Evolutionary conservation across 352 stramenopile species (phyloP).

Genomic region (Phytophthora pini): DNA sequence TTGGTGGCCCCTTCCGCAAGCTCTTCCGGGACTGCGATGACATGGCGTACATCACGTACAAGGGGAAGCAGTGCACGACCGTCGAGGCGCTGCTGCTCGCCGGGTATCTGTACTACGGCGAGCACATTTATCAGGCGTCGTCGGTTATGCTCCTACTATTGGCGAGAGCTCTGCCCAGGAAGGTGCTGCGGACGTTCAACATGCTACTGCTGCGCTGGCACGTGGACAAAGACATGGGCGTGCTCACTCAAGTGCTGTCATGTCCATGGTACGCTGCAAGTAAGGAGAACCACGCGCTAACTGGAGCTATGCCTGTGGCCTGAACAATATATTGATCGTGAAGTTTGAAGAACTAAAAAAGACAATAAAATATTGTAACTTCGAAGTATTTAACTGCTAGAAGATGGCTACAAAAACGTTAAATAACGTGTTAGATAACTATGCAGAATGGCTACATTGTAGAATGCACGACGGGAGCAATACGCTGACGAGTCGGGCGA

Average conservation of each 20-base stretch:
- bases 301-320: constrained; percentile 13
- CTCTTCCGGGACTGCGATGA: constrained; percentile 36
- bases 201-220: constrained; percentile 39
- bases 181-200: constrained; percentile 43
- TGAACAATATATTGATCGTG: constrained; percentile 1
- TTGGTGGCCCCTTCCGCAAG: constrained; percentile 26
- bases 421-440: no score
- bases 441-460: no score
- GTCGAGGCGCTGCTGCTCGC: constrained; percentile 32
- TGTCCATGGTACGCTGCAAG: constrained; percentile 32
- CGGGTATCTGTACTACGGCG: constrained; percentile 39
- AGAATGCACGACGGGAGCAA: constrained; percentile 26
- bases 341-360: no score
- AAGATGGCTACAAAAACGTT: no score
- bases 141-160: constrained; percentile 35
- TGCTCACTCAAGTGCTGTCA: constrained; percentile 20
- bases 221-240: constrained; percentile 23
- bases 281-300: constrained; percentile 25
- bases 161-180: constrained; percentile 20
- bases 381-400: no score
- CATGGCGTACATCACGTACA: constrained; percentile 35
- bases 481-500: constrained; percentile 18
- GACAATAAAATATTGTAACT: no score
- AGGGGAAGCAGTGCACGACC: constrained; percentile 26
- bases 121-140: constrained; percentile 36